Percentiles rank a stretch among this genome's conserved stretches.
These are phyloP conservation scores for Dryas drummondii DNA, from an alignment of 306 rosid species.

Conservation along the genomic window DNA sequence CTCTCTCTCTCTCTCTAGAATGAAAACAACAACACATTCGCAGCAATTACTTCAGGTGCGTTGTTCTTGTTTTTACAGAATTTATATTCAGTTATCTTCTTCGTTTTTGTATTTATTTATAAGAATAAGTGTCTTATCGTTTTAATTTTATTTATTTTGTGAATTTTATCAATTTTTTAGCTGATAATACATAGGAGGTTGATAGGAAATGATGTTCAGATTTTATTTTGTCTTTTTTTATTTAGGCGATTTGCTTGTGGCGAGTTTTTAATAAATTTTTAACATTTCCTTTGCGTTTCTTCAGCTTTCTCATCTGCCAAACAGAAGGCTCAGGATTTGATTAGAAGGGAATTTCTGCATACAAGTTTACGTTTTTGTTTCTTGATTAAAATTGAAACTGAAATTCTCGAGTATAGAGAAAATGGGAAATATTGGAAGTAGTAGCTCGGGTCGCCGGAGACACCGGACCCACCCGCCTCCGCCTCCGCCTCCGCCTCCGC, in stretches of 20 bases:
- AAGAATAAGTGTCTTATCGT: not conserved
- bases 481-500: too few relatives aligned
- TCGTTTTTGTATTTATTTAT: not conserved
- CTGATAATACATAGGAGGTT: not conserved
- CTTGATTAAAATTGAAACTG: not conserved
- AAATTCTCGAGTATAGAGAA: not conserved
- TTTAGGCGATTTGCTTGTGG: too few relatives aligned
- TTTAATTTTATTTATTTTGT: not conserved
- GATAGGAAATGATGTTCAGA: not conserved
- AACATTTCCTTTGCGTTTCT: not conserved
- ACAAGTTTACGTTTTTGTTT: not conserved
- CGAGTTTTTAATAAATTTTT: not conserved
- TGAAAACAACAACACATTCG: not conserved
- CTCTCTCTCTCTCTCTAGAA: not conserved
- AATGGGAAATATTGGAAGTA: slow-evolving; percentile 46
- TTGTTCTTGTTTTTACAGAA: not conserved
- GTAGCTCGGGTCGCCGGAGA: slow-evolving; percentile 24
- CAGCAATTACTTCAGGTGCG: not conserved
- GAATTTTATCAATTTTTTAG: not conserved
- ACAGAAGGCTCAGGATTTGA: not conserved
- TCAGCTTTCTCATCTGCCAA: slow-evolving; percentile 2
- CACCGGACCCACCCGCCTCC: slow-evolving; percentile 12
- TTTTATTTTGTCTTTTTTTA: too few relatives aligned
- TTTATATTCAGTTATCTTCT: not conserved
- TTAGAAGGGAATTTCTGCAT: not conserved